Percentiles rank a stretch among this genome's conserved stretches.
These are phyloP conservation scores for Stemphylium beticola DNA, from an alignment of 2,329 filamentous ascomycete genomes.

Conservation along the genomic window DNA sequence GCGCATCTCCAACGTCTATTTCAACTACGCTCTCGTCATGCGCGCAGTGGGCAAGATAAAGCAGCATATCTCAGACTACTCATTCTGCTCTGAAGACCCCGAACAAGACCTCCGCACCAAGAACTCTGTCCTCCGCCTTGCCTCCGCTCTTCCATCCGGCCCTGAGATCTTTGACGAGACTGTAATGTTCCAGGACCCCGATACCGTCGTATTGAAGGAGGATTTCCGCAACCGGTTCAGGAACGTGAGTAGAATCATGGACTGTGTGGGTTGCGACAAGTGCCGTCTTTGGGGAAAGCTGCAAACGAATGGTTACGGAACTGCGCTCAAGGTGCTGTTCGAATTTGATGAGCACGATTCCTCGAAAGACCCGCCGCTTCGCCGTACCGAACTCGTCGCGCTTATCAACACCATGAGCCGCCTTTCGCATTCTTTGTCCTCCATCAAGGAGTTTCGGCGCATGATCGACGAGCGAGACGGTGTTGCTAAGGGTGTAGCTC, in stretches of 20 bases:
- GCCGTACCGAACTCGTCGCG: slow-evolving; percentile 90
- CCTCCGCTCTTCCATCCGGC: slow-evolving; percentile 69
- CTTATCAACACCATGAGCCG: slow-evolving; percentile 93
- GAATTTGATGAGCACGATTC: slow-evolving; percentile 78
- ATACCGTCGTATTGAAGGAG: slow-evolving; percentile 83
- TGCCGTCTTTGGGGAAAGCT: slow-evolving; percentile 98
- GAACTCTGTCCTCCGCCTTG: slow-evolving; percentile 78
- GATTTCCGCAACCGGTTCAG: slow-evolving; percentile 97
- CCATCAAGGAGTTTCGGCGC: slow-evolving; percentile 73
- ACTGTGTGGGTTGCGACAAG: slow-evolving; percentile 98
- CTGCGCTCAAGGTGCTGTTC: slow-evolving; percentile 93
- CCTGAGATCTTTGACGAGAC: slow-evolving; percentile 90
- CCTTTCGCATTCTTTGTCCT: slow-evolving; percentile 78
- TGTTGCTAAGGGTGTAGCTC: slow-evolving; percentile 24
- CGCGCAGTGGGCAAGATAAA: slow-evolving; percentile 90
- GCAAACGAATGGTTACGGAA: slow-evolving; percentile 92
- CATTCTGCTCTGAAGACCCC: slow-evolving; percentile 87
- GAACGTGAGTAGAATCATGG: slow-evolving; percentile 96
- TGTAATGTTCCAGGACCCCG: slow-evolving; percentile 82
- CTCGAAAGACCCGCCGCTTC: slow-evolving; percentile 71
- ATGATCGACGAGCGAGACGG: slow-evolving; percentile 55
- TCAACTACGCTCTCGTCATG: slow-evolving; percentile 96
- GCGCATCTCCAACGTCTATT: slow-evolving; percentile 95
- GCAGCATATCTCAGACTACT: slow-evolving; percentile 80
- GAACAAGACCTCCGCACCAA: slow-evolving; percentile 80